Conservation (phyloP, 2,329 filamentous ascomycete genomes). For the Fusarium sp. region DNA sequence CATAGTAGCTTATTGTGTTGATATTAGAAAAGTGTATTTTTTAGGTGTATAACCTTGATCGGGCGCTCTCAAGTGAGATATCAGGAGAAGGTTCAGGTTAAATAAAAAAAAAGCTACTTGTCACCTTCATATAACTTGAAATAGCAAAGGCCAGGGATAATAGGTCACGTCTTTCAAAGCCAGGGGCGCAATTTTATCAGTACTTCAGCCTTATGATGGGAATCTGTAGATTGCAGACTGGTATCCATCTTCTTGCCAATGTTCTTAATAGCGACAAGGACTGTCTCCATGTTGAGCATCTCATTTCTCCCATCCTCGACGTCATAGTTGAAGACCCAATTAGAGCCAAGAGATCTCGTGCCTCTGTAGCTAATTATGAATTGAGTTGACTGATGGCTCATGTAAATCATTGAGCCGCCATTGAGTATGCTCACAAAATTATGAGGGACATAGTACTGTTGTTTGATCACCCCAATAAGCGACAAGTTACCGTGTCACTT, state of each 20-base stretch:
- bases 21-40: too few species aligned
- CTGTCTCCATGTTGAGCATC: not conserved
- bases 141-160: constrained; percentile 6
- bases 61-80: too few species aligned
- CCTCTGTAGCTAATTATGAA: not conserved
- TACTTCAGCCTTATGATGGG: constrained; percentile 21
- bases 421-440: not conserved
- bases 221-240: not conserved
- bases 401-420: not conserved
- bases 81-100: too few species aligned
- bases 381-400: not conserved
- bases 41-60: too few species aligned
- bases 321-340: constrained; percentile 11
- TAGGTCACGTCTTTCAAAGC: constrained; percentile 14
- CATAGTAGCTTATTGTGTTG: too few species aligned
- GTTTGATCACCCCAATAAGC: not conserved
- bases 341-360: not conserved
- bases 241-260: not conserved
- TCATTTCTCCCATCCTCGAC: not conserved
- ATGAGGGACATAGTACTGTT: not conserved
- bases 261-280: not conserved
- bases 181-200: not conserved
- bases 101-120: constrained; percentile 18
- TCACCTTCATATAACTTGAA: constrained; percentile 14
- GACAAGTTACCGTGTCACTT: not conserved